Evolutionary conservation across 2,329 filamentous ascomycete species (phyloP), one percentile per base, ranked within the genome.

Genomic region (Hypomyces perniciosus): DNA sequence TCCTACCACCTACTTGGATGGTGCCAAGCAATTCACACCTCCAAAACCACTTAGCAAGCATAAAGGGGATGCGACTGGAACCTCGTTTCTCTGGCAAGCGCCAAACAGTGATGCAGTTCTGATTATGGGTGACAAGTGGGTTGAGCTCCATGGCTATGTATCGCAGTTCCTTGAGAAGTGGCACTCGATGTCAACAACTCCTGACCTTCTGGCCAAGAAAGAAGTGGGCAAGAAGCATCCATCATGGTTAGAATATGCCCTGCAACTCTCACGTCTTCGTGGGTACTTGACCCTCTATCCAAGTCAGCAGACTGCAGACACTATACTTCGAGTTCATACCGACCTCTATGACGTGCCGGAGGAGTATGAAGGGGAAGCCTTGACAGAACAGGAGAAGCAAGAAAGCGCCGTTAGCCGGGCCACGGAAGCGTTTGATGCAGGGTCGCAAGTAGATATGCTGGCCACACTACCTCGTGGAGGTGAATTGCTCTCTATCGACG

Each of bases 281-380:
- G 88, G 87, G 9, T 96, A 95, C 68, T 83, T 80, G 59, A 83
- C 88, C 48, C 68, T 95, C 1, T 96, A 96, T 62, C 92, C 92
- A 0, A 80, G 83, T 35, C 74, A 80, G 20, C 68, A 70, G 55
- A 78, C 66, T 45, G 76, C 63, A 37, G 72, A 59, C 26, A 72
- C 80, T 4, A 70, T 95, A 9, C 81, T 83, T n/a, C 86, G 83
- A 1, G 72, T 92, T 1, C 91, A 96, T 65, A 81, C 78, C 53
- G 91, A 96, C 57, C 70, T 95, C 5, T 83, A 82, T 53, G 78
- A 81, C 37, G 63, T 76, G 2, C 90, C 90, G 0, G 90, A 96
- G 65, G 91, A 85, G 60, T 83, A 80, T 54, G 59, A 67, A 7
- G 59, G 60, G 1, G 59, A 59, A 10, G 41, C 44, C 2, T 58